These are phyloP conservation scores for Calonectria multiphialidica DNA, from an alignment of 2,329 filamentous ascomycete genomes.

Conservation along the genomic window DNA sequence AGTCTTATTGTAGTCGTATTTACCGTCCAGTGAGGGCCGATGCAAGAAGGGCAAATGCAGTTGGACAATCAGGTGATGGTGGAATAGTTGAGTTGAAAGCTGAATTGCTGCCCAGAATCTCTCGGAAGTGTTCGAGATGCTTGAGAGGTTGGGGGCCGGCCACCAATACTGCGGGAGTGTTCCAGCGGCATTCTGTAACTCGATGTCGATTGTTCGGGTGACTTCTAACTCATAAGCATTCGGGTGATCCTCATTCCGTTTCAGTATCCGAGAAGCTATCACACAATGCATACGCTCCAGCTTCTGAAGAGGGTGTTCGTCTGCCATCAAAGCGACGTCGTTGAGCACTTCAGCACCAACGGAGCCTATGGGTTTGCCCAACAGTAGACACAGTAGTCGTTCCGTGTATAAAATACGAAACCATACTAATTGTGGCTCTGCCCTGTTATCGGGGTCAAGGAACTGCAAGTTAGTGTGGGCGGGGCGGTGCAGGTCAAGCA, in stretches of 20 bases:
- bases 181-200: neutral
- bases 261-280: neutral
- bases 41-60: slow-evolving; percentile 9
- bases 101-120: neutral
- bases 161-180: neutral
- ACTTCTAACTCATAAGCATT: neutral
- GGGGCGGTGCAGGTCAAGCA: neutral
- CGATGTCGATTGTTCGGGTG: neutral
- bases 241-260: neutral
- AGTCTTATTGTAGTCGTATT: slow-evolving; percentile 11
- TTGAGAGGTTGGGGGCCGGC: neutral
- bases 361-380: neutral
- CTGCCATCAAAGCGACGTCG: neutral
- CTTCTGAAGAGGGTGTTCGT: neutral
- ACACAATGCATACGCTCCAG: neutral
- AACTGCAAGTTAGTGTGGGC: neutral
- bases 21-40: neutral
- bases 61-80: neutral
- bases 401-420: neutral
- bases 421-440: neutral
- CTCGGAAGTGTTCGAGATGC: neutral
- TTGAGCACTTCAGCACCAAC: neutral
- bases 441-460: neutral
- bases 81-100: neutral
- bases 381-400: neutral